Evolutionary conservation across 2,329 filamentous ascomycete species (phyloP), one percentile per base, ranked within the genome.

Genomic region (Niveomyces coronatus): DNA sequence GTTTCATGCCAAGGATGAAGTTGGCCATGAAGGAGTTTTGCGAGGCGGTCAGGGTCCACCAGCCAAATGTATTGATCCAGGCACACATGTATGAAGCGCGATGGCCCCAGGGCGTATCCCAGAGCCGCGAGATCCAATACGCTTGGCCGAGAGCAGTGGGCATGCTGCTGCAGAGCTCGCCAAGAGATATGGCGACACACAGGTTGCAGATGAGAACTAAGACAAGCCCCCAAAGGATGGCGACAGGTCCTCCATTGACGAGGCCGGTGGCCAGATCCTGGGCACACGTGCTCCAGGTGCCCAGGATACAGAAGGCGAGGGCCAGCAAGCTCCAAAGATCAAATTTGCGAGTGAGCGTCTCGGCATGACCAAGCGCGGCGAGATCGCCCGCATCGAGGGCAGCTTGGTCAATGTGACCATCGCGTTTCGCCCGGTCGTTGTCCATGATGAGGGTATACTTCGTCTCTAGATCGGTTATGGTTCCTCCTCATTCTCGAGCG

Each of bases 31-130:
- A 76, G 10, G 70, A 71, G 17, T 68, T 61, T 42, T 72, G 67
- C 2, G 68, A 74, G 0, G 71, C 72, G 0, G 67, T 68, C 41
- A 76, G 52, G 0, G 70, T 67, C 62, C 70, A 73, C 72, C 72
- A 76, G 10, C 71, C 72, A 41, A 74, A 74, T 0, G 65, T 72
- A 51, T 76, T 76, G 48, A 75, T 71, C 70, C 70, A 76, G 3
- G 71, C 72, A 45, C 70, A 73, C 54, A 76, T 62, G 47, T 76
- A 76, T 1, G 68, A 71, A 4, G 54, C 48, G 43, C 74, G 70
- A 2, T 71, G 62, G 2, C 70, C 72, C 1, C 11, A 49, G 47
- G 41, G 53, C 33, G 60, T 63, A 54, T 35, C 48, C 49, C 52
- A 58, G 20, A 61, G 49, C 2, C 53, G 53, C 18, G 56, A 55